Percentiles rank a stretch among this genome's conserved stretches.
Conservation (phyloP, 1,284 basidiomycete genomes). For the Inonotus hispidus region DNA sequence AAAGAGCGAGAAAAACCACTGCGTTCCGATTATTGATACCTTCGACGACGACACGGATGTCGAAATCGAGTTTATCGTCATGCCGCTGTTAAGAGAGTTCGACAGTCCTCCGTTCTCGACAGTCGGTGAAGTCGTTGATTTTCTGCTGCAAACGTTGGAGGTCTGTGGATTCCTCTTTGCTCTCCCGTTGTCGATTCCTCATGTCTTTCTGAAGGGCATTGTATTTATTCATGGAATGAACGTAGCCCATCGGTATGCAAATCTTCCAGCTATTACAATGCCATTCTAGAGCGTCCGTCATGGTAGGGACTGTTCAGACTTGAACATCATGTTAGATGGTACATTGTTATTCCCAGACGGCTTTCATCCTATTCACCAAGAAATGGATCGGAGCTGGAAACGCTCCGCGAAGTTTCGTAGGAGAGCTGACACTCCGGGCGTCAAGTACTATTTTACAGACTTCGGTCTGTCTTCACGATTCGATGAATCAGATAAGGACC, state of each 20-base stretch:
- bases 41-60: constrained; percentile 3
- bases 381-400: background rate
- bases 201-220: background rate
- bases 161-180: background rate
- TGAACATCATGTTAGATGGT: constrained; percentile 13
- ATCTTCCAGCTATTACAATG: background rate
- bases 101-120: constrained; percentile 3
- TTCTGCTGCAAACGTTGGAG: constrained; percentile 10
- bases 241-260: constrained; percentile 10
- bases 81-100: constrained; percentile 9
- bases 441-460: constrained; percentile 29
- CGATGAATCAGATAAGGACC: background rate
- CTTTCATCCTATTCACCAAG: constrained; percentile 9
- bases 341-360: constrained; percentile 1
- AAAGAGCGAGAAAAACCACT: constrained; percentile 19
- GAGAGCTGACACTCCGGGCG: constrained; percentile 10
- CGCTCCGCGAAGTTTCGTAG: constrained; percentile 1
- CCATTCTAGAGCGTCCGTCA: background rate
- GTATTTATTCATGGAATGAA: background rate
- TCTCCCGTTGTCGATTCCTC: background rate
- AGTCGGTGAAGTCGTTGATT: constrained; percentile 8
- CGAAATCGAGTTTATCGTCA: constrained; percentile 2
- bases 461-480: constrained; percentile 25
- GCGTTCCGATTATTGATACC: constrained; percentile 18
- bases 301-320: background rate